Evolutionary conservation across 169 alveolate species (phyloP).

Genomic region (Cryptosporidium sp.): DNA sequence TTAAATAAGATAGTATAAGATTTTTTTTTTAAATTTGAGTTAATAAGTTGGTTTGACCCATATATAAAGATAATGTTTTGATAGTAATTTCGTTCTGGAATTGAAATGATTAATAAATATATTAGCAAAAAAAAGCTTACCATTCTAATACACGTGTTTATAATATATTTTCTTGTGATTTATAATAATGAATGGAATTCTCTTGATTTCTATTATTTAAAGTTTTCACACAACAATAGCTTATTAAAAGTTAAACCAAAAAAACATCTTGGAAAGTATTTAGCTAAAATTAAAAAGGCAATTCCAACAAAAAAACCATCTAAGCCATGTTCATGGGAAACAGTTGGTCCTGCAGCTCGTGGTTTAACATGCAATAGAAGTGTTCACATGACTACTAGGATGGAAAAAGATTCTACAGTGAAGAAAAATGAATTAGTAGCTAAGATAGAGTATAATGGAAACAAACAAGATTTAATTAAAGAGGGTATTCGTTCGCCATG

Average conservation of each 20-base stretch:
- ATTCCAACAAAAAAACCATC: neutral
- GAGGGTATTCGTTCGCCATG: constrained; percentile 3
- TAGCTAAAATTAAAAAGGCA: neutral
- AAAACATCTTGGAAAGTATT: neutral
- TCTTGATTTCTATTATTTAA: neutral
- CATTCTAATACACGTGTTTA: neutral
- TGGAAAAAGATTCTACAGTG: neutral
- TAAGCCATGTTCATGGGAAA: neutral
- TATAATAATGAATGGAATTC: neutral
- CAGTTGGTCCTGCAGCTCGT: neutral
- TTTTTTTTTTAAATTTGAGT: neutral
- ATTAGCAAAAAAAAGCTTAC: neutral
- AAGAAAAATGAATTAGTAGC: neutral
- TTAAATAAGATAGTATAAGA: neutral
- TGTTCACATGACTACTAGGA: neutral
- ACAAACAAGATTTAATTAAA: neutral
- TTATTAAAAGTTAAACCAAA: neutral
- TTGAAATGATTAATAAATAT: neutral
- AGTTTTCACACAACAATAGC: neutral
- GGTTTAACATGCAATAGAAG: neutral
- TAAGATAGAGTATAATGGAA: neutral
- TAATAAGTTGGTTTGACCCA: neutral
- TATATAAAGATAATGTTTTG: neutral
- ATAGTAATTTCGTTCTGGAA: neutral
- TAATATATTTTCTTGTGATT: neutral